phyloP scores from a whole-genome alignment of 1,139 yeast species.

The Hemisphaericaspora xylanilytica region DNA sequence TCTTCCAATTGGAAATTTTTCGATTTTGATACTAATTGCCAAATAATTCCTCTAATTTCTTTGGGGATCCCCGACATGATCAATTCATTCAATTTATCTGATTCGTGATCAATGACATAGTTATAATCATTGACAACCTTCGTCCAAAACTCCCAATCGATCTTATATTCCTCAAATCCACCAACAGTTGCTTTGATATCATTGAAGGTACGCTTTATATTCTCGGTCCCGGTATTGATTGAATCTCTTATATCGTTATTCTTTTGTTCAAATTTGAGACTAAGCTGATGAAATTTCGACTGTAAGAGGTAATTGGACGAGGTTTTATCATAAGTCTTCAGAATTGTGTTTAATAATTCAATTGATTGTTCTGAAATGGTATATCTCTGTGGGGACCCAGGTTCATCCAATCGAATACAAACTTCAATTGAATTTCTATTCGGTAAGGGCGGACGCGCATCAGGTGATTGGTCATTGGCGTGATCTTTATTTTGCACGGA shows the following conservation, averaged over 20 bases:
- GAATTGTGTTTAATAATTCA: constrained; percentile 7
- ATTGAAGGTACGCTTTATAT: constrained; percentile 62
- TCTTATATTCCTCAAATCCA: constrained; percentile 36
- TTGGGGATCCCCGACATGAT: constrained; percentile 78
- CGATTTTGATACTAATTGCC: constrained; percentile 89
- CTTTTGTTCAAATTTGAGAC: constrained; percentile 29
- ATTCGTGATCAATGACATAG: constrained; percentile 58
- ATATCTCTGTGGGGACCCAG: constrained; percentile 12
- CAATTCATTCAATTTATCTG: constrained; percentile 56
- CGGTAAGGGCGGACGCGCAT: constrained; percentile 22
- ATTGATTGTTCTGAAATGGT: constrained; percentile 3
- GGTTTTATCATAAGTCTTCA: constrained; percentile 20
- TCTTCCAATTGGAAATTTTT: constrained; percentile 74
- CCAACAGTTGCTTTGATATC: constrained; percentile 49
- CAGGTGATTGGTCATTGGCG: not conserved
- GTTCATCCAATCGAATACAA: constrained; percentile 27
- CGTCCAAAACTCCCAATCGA: constrained; percentile 90
- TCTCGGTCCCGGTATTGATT: constrained; percentile 56
- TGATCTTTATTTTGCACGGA: not conserved
- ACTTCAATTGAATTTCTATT: constrained; percentile 29
- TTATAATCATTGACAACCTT: constrained; percentile 72
- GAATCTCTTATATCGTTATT: constrained; percentile 42
- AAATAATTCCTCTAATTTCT: constrained; percentile 81
- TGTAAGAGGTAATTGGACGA: constrained; percentile 35
- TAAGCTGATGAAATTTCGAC: constrained; percentile 33